Evolutionary conservation across 495 filamentous ascomycete species (phyloP).

Genomic region (Penicillium daleae): DNA sequence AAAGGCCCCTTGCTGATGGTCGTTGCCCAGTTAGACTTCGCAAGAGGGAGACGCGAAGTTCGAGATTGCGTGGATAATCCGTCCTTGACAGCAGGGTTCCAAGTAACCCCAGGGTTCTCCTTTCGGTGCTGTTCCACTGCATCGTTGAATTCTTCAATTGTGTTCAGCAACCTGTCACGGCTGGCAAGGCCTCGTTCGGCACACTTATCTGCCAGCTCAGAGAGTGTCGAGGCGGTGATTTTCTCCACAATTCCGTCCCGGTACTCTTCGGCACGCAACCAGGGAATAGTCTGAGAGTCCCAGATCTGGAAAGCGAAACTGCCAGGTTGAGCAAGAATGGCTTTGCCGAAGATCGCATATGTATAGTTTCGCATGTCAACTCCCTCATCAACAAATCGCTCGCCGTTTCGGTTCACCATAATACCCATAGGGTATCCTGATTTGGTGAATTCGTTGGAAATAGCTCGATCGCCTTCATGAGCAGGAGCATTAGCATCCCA

Average conservation of each 20-base stretch:
- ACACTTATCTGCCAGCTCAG: constrained; percentile 57
- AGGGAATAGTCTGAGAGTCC: constrained; percentile 51
- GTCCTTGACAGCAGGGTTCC: constrained; percentile 60
- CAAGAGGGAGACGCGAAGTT: constrained; percentile 43
- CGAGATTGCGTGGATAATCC: constrained; percentile 55
- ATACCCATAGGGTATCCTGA: constrained; percentile 67
- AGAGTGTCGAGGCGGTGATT: too few species aligned
- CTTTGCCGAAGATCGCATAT: constrained; percentile 62
- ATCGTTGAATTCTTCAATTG: constrained; percentile 47
- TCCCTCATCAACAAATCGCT: constrained; percentile 67
- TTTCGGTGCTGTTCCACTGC: too few species aligned
- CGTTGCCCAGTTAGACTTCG: constrained; percentile 68
- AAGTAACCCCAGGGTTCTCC: too few species aligned
- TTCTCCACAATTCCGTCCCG: constrained; percentile 55
- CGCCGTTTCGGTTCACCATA: constrained; percentile 60
- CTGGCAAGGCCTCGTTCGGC: constrained; percentile 45
- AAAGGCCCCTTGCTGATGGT: constrained; percentile 59
- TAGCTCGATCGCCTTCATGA: constrained; percentile 51
- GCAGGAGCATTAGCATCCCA: constrained; percentile 64
- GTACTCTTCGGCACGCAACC: constrained; percentile 63
- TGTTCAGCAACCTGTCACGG: constrained; percentile 46
- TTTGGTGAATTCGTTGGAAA: constrained; percentile 69
- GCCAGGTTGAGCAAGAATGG: constrained; percentile 57
- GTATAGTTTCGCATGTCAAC: constrained; percentile 65
- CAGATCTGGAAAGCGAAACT: constrained; percentile 65